Conservation (phyloP, 2,329 filamentous ascomycete species). For the Paracorniculantispora psalliotae region DNA sequence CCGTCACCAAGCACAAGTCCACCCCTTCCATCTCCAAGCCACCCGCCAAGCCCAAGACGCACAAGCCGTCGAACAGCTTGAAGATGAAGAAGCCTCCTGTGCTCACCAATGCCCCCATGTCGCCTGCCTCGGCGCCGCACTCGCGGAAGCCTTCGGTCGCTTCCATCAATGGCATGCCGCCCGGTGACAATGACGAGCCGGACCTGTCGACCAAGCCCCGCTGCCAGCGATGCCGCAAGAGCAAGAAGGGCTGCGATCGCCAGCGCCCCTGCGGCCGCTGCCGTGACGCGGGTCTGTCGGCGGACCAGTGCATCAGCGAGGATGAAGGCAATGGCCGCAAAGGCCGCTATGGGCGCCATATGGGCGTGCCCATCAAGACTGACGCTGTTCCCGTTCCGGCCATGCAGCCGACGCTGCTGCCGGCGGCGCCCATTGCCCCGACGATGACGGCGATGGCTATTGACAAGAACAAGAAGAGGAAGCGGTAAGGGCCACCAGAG, state of each 20-base stretch:
- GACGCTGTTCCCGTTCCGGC: conserved; percentile 38
- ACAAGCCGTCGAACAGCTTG: conserved; percentile 32
- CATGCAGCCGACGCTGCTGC: conserved; percentile 35
- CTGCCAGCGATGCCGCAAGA: conserved; percentile 97
- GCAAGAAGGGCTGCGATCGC: conserved; percentile 97
- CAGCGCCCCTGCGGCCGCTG: conserved; percentile 93
- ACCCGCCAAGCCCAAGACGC: conserved; percentile 38
- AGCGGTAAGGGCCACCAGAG: conserved; percentile 40
- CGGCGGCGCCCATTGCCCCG: conserved; percentile 40
- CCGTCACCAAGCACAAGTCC: conserved; percentile 37
- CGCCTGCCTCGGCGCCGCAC: conserved; percentile 62
- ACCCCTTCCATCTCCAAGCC: conserved; percentile 26
- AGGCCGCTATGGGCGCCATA: conserved; percentile 76
- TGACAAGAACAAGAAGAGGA: conserved; percentile 59
- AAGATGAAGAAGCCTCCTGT: conserved; percentile 50
- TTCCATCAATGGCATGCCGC: conserved; percentile 46
- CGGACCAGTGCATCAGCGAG: conserved; percentile 93
- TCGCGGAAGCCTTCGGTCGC: conserved; percentile 72
- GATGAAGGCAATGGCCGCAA: conserved; percentile 97
- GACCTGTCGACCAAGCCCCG: conserved; percentile 93
- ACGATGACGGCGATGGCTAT: conserved; percentile 25
- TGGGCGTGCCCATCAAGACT: conserved; percentile 61
- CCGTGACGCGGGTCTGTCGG: conserved; percentile 89
- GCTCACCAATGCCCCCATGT: conserved; percentile 46
- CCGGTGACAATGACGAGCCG: conserved; percentile 79